A percentile compares a stretch with the other conserved stretches of the same genome.
These are phyloP conservation scores for Leccinum olivaceopallidum DNA, from an alignment of 768 basidiomycete genomes.

Conservation along the genomic window DNA sequence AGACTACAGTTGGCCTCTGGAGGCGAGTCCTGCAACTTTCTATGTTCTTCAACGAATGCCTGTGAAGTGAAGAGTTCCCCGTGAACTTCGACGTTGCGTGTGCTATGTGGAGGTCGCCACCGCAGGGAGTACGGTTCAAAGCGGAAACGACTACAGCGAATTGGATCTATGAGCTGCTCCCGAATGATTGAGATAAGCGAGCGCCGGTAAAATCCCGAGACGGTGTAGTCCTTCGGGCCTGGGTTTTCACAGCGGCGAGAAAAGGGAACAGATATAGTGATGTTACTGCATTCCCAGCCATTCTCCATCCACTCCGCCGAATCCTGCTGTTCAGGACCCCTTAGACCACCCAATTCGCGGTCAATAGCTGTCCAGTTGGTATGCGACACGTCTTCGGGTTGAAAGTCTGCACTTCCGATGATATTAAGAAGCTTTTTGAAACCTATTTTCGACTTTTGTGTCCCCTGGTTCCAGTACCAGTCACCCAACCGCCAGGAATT, in stretches of 20 bases:
- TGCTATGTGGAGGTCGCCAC: constrained; percentile 11
- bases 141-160: constrained; percentile 11
- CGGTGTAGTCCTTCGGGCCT: constrained; percentile 5
- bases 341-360: constrained; percentile 1
- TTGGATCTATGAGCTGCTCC: constrained; percentile 19
- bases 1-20: constrained; percentile 17
- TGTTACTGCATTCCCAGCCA: background rate
- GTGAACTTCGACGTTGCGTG: constrained; percentile 1
- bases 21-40: constrained; percentile 17
- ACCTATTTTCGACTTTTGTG: constrained; percentile 16
- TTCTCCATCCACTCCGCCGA: constrained; percentile 7
- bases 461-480: constrained; percentile 7
- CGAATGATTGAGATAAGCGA: constrained; percentile 16
- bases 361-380: constrained; percentile 5
- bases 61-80: constrained; percentile 18
- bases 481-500: constrained; percentile 4
- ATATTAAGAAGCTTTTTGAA: constrained; percentile 18
- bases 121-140: constrained; percentile 15
- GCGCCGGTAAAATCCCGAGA: constrained; percentile 13
- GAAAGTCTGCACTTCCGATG: constrained; percentile 13
- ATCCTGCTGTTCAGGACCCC: background rate
- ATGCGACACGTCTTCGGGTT: background rate
- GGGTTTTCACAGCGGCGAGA: background rate
- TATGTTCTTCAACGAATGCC: constrained; percentile 14
- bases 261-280: constrained; percentile 11